These are phyloP conservation scores for Monosporozyma solicola DNA, from an alignment of 805 yeast species.

Conservation along the genomic window DNA sequence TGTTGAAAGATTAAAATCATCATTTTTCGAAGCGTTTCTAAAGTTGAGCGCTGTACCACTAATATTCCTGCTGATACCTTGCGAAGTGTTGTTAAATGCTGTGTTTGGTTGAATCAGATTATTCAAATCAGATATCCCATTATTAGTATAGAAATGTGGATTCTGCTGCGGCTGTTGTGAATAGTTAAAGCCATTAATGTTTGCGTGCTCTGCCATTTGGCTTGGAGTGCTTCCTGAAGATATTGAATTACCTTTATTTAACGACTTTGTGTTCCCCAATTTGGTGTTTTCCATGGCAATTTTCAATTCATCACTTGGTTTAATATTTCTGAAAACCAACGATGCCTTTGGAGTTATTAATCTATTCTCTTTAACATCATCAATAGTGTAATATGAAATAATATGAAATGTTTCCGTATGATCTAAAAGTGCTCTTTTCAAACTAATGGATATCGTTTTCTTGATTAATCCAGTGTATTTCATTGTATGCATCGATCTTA, in stretches of 20 bases:
- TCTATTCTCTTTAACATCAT: conserved; percentile 55
- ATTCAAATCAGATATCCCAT: conserved; percentile 1
- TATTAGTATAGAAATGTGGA: not conserved
- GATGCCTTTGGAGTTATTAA: conserved; percentile 51
- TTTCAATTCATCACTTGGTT: conserved; percentile 42
- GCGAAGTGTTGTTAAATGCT: not conserved
- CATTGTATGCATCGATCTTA: conserved; percentile 8
- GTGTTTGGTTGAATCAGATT: not conserved
- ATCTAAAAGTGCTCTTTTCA: conserved; percentile 35
- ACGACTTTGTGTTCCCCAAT: conserved; percentile 38
- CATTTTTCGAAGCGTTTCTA: conserved; percentile 4
- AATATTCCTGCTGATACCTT: conserved; percentile 4
- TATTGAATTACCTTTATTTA: conserved; percentile 21
- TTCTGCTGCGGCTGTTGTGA: conserved; percentile 2
- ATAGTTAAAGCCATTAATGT: conserved; percentile 4
- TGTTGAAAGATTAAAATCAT: conserved; percentile 2
- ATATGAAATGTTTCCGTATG: conserved; percentile 38
- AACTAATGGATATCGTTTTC: conserved; percentile 66
- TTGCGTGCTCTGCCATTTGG: conserved; percentile 4
- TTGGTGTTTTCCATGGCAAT: conserved; percentile 49
- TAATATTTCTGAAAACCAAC: conserved; percentile 40
- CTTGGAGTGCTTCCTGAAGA: conserved; percentile 5
- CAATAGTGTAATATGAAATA: conserved; percentile 68
- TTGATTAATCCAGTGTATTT: conserved; percentile 57
- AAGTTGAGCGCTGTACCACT: conserved; percentile 2